Base-by-base conservation (phyloP, 768 basidiomycete genomes). In the Russula lepida region DNA sequence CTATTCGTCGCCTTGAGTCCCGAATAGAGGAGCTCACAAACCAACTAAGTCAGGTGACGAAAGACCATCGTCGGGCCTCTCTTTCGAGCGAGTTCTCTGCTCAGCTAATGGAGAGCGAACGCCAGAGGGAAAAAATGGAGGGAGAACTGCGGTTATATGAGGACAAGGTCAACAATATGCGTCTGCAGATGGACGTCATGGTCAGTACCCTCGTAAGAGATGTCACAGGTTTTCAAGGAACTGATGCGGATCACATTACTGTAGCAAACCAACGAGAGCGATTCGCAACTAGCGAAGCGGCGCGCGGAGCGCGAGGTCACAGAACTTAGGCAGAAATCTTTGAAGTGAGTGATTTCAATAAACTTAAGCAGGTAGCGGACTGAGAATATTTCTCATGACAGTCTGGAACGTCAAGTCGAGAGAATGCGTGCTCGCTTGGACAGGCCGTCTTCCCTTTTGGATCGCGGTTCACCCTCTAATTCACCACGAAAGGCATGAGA, bases 231-330 rank as follows among this genome's bases (percentile, higher is more conserved):
- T 30, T 58, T 13, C 33, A 23, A 51, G 32, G 32, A 37, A 30
- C 48, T 59, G 23, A 61, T 52, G 21, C 15, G 68, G 37, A 54
- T 64, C n/a, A n/a, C n/a, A 19, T 44, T 41, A 37, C 62, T n/a
- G n/a, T 48, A 89, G 88, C 86, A 88, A 84, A 85, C 83, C 21
- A 78, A 79, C 46, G 87, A 85, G 72, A 83, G 75, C 63, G 76
- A 79, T n/a, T 75, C 90, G 3, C 83, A 85, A 66, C 77, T 86
- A 12, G 81, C 80, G 25, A 89, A 89, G 71, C 83, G 89, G 33
- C 79, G 87, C 46, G 86, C 85, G 39, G 89, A 90, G 67, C 79
- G 87, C 41, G 89, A 92, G 66, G 86, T 85, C 32, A 81, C 74
- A 6, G 89, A 92, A 65, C 83, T 81, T 67, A 87, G 83, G 71